Conservation (phyloP, 2,329 filamentous ascomycete genomes). For the Trichoderma citrinoviride region DNA sequence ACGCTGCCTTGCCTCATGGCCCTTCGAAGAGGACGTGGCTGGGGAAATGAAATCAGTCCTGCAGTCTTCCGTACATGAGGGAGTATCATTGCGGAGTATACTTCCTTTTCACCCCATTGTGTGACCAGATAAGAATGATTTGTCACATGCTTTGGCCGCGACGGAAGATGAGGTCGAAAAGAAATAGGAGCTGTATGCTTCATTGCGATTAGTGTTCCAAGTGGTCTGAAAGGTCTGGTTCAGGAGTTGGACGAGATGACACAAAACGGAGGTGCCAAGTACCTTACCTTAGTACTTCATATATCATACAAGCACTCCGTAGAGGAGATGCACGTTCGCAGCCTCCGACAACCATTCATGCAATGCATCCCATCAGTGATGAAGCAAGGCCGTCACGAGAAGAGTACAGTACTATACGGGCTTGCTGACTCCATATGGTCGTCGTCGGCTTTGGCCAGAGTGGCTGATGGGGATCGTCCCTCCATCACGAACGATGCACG, state of each 20-base stretch:
- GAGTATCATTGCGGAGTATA: neutral
- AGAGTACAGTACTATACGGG: neutral
- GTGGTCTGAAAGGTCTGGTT: neutral
- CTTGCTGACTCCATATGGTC: neutral
- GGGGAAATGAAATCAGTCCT: neutral
- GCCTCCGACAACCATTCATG: neutral
- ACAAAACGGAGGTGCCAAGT: neutral
- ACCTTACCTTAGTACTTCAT: neutral
- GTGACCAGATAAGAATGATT: neutral
- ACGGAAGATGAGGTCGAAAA: neutral
- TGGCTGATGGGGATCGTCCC: slow-evolving; percentile 3
- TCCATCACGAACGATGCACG: slow-evolving; percentile 11
- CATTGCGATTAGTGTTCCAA: neutral
- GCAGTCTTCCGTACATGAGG: too few relatives aligned
- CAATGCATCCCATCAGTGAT: neutral
- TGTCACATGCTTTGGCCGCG: neutral
- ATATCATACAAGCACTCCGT: neutral
- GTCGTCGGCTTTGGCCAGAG: neutral
- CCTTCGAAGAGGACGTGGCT: neutral
- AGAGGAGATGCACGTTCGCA: neutral
- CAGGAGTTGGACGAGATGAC: neutral
- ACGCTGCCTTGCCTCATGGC: neutral
- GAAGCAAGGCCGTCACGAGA: neutral
- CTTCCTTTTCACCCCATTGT: neutral
- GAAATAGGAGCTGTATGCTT: neutral